phyloP scores from a whole-genome alignment of 2,329 filamentous ascomycete genomes.

The Aspergillus viridinutans region DNA sequence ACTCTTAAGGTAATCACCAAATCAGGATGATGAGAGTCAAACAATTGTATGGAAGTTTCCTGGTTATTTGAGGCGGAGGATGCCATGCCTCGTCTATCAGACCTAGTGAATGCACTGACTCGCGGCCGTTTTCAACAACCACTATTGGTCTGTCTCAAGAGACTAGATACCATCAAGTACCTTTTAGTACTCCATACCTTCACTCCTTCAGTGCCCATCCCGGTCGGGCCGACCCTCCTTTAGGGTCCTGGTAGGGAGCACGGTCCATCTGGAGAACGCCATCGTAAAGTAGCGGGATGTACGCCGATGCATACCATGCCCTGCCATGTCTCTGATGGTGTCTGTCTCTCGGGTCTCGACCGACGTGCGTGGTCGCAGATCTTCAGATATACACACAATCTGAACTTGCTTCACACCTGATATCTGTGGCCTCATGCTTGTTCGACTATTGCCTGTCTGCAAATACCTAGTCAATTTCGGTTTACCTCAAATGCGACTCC shows the following conservation, averaged over 20 bases:
- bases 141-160: conserved; percentile 2
- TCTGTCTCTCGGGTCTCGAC: background rate
- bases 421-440: background rate
- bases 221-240: conserved; percentile 15
- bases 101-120: background rate
- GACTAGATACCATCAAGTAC: background rate
- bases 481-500: background rate
- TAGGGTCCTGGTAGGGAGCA: background rate
- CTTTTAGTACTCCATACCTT: background rate
- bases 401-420: background rate
- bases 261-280: background rate
- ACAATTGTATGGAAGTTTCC: background rate
- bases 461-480: background rate
- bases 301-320: background rate
- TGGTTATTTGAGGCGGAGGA: background rate
- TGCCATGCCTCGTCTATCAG: background rate
- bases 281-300: background rate
- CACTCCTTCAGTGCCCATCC: conserved; percentile 5
- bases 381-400: background rate
- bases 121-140: background rate
- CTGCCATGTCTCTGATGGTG: background rate
- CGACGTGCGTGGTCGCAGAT: conserved; percentile 2
- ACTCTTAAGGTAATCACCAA: background rate
- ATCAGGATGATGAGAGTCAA: background rate
- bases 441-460: background rate